Base-by-base conservation (phyloP, 129 eudicot species). In the Flaveria bidentis region DNA sequence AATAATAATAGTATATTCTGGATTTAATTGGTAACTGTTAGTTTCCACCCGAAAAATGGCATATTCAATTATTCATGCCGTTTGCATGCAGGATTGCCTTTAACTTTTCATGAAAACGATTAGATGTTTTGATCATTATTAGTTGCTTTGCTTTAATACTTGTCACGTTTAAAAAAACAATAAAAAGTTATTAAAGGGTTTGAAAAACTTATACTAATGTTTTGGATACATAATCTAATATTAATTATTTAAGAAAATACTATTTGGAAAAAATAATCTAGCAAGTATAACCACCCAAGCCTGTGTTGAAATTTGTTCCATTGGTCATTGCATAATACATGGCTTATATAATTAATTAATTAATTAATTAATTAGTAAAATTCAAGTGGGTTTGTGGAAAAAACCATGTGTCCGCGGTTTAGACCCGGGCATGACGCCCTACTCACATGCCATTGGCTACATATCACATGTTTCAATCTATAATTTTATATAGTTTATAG, bases 401-500 rank as follows among this genome's bases (percentile, higher is more conserved):
- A 49, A 49, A 63, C 9, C 51, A 75, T 47, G 72, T 75, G 72
- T 47, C 61, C 79, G 18, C 79, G 79, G 63, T 49, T 64, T 75
- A 64, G 62, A 62, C 72, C 60, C 71, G 62, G 71, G 61, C 25
- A 7, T 44, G 62, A 22, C 79, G 79, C 78, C 58, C 5, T 17
- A 62, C 33, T 45, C 72, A 74, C 78, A 74, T 74, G 78, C 47
- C 71, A 73, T 57, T 55, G 55, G 57, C 56, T 57, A 22, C 70
- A 45, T 17, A 16, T 62, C 62, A 46, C 79, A 75, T 45, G 61
- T 15, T 26, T 23, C 7, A 18, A n/a, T 30, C 41, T 58, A 3
- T 11, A 49, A 49, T 13, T 14, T 49, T 49, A 30, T 30, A 13
- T 45, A 45, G 49, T 44, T 2, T 44, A 20, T 9, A 45, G 13